phyloP scores from a whole-genome alignment of 2,329 filamentous ascomycete species.

The Emmonsiellopsis sp. region DNA sequence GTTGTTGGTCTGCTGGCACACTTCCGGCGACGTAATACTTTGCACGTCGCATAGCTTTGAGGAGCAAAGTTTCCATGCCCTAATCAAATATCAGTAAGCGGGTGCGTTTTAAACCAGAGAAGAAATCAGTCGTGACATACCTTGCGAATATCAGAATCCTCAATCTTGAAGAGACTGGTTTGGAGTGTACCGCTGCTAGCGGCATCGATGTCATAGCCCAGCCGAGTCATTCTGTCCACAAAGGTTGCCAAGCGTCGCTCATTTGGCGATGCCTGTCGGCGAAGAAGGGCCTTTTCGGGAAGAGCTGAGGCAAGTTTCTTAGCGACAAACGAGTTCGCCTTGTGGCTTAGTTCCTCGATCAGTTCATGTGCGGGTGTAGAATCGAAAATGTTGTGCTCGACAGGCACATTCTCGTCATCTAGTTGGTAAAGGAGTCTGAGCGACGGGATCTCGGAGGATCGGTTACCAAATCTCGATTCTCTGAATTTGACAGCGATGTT shows the following conservation, averaged over 20 bases:
- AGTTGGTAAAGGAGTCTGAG: constrained; percentile 86
- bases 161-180: constrained; percentile 88
- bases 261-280: constrained; percentile 77
- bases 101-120: background rate
- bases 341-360: constrained; percentile 90
- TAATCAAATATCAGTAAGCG: constrained; percentile 17
- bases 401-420: constrained; percentile 95
- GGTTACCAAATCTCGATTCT: constrained; percentile 73
- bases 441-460: constrained; percentile 68
- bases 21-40: constrained; percentile 89
- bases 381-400: constrained; percentile 93
- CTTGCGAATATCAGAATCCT: constrained; percentile 82
- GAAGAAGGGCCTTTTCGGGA: constrained; percentile 85
- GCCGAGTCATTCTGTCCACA: constrained; percentile 81
- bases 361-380: constrained; percentile 82
- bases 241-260: constrained; percentile 81
- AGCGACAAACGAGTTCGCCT: constrained; percentile 81
- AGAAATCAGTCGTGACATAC: constrained; percentile 20
- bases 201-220: constrained; percentile 83
- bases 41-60: constrained; percentile 92
- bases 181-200: constrained; percentile 84
- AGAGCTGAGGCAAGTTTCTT: constrained; percentile 69
- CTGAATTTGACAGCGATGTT: constrained; percentile 82
- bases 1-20: constrained; percentile 64
- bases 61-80: constrained; percentile 90